A percentile compares a stretch with the other conserved stretches of the same genome.
phyloP scores from a whole-genome alignment of 2,329 filamentous ascomycete species.

The Pseudopyricularia javanii region DNA sequence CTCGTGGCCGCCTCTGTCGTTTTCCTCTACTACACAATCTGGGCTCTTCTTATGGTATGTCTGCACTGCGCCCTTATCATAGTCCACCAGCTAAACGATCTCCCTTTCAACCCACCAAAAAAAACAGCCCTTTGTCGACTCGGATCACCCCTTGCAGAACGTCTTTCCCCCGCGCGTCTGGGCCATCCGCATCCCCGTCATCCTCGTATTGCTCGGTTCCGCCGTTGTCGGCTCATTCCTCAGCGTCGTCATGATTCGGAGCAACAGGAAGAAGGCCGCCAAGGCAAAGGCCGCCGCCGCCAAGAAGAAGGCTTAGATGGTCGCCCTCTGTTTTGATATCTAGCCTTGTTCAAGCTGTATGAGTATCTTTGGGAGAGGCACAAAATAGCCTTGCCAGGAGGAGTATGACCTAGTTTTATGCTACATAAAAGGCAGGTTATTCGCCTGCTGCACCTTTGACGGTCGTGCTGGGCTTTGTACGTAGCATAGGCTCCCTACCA shows the following conservation, averaged over 20 bases:
- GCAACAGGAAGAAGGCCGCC: constrained; percentile 92
- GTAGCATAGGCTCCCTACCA: too few species aligned
- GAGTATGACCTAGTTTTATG: too few species aligned
- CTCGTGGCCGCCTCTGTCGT: constrained; percentile 52
- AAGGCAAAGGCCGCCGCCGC: constrained; percentile 70
- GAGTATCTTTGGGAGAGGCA: too few species aligned
- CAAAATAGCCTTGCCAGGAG: too few species aligned
- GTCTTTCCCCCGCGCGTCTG: constrained; percentile 96
- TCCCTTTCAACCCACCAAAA: not conserved
- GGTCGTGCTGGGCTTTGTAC: too few species aligned
- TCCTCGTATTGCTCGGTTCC: constrained; percentile 81
- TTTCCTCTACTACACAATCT: constrained; percentile 85
- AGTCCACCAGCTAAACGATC: not conserved
- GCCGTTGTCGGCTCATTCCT: constrained; percentile 95
- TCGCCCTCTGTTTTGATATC: not conserved
- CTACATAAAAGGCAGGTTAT: too few species aligned
- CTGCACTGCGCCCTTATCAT: constrained; percentile 15
- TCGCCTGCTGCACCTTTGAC: too few species aligned
- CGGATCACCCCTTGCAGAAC: constrained; percentile 82
- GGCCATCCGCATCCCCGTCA: constrained; percentile 97
- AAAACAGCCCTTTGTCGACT: constrained; percentile 85
- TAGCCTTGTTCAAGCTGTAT: not conserved
- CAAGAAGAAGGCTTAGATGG: constrained; percentile 68
- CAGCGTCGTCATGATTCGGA: constrained; percentile 95
- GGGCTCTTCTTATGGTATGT: constrained; percentile 87